Evolutionary conservation across 2,329 filamentous ascomycete genomes (phyloP), one percentile per base, ranked within the genome.

Genomic region (Scytalidium lignicola): DNA sequence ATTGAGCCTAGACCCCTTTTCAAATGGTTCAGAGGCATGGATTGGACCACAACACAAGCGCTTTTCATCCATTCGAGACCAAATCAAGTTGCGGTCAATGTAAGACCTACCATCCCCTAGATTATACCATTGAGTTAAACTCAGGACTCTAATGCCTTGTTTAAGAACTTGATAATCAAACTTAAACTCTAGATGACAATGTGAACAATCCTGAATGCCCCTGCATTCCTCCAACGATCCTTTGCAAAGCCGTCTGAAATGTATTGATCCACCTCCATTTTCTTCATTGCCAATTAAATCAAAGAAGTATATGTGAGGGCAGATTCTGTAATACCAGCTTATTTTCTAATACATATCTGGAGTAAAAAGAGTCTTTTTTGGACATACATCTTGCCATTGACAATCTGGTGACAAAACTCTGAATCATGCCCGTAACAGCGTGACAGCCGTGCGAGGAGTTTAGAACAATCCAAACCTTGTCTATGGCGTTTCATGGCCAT

Each of bases 401-500:
- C 7, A 13, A 37, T 37, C 12, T 17, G 32, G n/a, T 8, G 32
- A 13, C n/a, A 17, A 13, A 37, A 17, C 5, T 37, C 5, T 17
- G 32, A 37, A 13, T n/a, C 5, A 37, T 37, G 6, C 32, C n/a
- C 32, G 8, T 5, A 15, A 17, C 32, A 37, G 15, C 2, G 12
- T 41, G 48, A 49, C 32, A 55, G 48, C 19, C 47, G 32, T 3
- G 43, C 40, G 12, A 53, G 17, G 21, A 51, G 45, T 3, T 46
- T 32, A 7, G 46, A 46, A 40, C 21, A 26, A 18, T 52, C 45
- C 2, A 39, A 20, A 15, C 48, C 52, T 46, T 50, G 44, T 3
- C 47, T 41, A 48, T 55, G 40, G 4, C 44, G 44, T 32, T 55
- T 55, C 52, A 55, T 52, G 19, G 42, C 39, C 47, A 55, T 55